Evolutionary conservation across 768 basidiomycete species (phyloP).

Genomic region (Pisolithus albus): DNA sequence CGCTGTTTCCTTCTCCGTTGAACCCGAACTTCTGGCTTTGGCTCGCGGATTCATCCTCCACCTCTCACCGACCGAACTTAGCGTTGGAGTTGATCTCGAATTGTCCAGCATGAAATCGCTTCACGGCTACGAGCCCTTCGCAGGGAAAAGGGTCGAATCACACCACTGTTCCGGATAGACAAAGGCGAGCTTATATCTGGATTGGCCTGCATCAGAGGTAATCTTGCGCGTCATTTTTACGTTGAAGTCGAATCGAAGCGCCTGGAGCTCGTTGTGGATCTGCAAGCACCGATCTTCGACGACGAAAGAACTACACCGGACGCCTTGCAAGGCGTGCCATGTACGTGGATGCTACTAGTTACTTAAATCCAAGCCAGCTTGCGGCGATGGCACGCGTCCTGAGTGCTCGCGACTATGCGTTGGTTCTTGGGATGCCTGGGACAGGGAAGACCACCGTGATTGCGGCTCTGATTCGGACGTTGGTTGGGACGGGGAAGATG

Average conservation of each 20-base stretch:
- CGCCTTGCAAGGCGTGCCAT: constrained; percentile 12
- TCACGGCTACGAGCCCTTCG: constrained; percentile 28
- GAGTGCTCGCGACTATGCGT: constrained; percentile 78
- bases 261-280: constrained; percentile 75
- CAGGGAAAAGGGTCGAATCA: constrained; percentile 7
- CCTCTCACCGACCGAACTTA: constrained; percentile 55
- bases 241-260: constrained; percentile 62
- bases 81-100: constrained; percentile 78
- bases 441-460: constrained; percentile 97
- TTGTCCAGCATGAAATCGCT: constrained; percentile 47
- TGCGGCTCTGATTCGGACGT: constrained; percentile 72
- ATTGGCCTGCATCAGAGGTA: constrained; percentile 84
- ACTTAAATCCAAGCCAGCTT: constrained; percentile 67
- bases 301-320: constrained; percentile 16
- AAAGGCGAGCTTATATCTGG: constrained; percentile 87
- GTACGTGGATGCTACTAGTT: constrained; percentile 26
- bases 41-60: constrained; percentile 78
- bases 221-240: constrained; percentile 85
- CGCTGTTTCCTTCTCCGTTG: constrained; percentile 80
- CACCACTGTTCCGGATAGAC: constrained; percentile 73
- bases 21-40: constrained; percentile 79
- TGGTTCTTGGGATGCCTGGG: constrained; percentile 96
- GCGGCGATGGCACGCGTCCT: constrained; percentile 69
- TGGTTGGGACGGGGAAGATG: constrained; percentile 78
- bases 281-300: constrained; percentile 61